Evolutionary conservation across 148 eudicot species (phyloP).

Genomic region (Camellia japonica): DNA sequence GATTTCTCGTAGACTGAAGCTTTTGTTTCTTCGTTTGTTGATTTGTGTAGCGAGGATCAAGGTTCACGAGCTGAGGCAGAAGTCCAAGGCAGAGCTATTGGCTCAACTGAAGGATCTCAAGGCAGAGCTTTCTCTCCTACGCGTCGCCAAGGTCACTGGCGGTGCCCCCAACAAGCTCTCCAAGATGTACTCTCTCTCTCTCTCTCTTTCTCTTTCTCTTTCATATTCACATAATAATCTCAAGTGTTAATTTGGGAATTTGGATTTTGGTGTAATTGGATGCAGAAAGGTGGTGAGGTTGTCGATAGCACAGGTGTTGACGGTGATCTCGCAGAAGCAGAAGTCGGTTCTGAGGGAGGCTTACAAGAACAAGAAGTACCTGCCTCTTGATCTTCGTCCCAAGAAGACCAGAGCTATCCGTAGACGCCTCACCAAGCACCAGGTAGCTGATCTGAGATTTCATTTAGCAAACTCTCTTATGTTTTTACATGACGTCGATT

Average conservation of each 20-base stretch:
- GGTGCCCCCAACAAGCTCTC: slow-evolving; percentile 82
- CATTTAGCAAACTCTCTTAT: neutral
- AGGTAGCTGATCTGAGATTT: slow-evolving; percentile 28
- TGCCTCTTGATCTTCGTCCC: slow-evolving; percentile 79
- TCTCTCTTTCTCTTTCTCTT: neutral
- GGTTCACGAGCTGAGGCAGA: slow-evolving; percentile 67
- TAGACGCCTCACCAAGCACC: slow-evolving; percentile 74
- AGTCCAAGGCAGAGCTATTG: slow-evolving; percentile 47
- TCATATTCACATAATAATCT: neutral
- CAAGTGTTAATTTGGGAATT: neutral
- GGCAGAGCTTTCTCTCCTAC: slow-evolving; percentile 65
- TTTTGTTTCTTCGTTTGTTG: neutral
- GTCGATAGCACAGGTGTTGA: slow-evolving; percentile 71
- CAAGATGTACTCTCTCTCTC: slow-evolving; percentile 47
- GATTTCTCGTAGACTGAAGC: neutral
- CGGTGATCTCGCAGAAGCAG: slow-evolving; percentile 72
- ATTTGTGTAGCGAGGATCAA: slow-evolving; percentile 49
- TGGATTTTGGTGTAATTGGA: neutral
- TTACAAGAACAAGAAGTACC: slow-evolving; percentile 63
- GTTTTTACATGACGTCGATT: neutral
- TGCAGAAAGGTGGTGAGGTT: slow-evolving; percentile 64
- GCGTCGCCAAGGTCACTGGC: slow-evolving; percentile 77
- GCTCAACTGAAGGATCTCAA: slow-evolving; percentile 56
- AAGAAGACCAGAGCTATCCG: slow-evolving; percentile 80
- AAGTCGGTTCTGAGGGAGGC: slow-evolving; percentile 61